Evolutionary conservation across 2,329 filamentous ascomycete species (phyloP).

Genomic region (Talaromyces islandicus): DNA sequence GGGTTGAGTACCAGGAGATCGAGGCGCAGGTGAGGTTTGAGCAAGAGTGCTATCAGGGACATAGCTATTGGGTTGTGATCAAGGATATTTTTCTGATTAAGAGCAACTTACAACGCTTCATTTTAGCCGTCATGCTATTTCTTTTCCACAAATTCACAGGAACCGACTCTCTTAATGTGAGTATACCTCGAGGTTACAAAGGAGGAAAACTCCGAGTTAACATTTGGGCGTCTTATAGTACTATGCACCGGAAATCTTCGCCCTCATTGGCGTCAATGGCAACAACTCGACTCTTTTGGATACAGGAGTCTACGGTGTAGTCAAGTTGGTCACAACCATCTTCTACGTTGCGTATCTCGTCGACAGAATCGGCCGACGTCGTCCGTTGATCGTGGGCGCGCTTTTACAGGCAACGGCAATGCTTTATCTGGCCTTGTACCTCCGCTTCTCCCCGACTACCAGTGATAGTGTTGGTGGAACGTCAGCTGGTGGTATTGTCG

Average conservation of each 20-base stretch:
- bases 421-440: constrained; percentile 28
- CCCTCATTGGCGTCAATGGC: constrained; percentile 31
- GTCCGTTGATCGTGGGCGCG: constrained; percentile 25
- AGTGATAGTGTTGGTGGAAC: constrained; percentile 26
- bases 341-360: constrained; percentile 28
- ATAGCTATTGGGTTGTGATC: constrained; percentile 30
- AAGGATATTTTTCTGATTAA: constrained; percentile 25
- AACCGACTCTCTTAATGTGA: constrained; percentile 32
- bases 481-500: constrained; percentile 35
- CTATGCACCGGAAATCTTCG: constrained; percentile 36
- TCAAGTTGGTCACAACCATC: constrained; percentile 26
- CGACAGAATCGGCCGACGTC: constrained; percentile 26
- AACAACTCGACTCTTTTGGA: constrained; percentile 29
- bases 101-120: constrained; percentile 29
- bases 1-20: constrained; percentile 34
- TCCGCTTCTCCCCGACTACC: constrained; percentile 27
- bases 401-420: constrained; percentile 24
- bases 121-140: constrained; percentile 31
- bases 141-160: constrained; percentile 40
- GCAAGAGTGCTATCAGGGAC: constrained; percentile 19
- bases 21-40: constrained; percentile 29
- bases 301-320: constrained; percentile 32
- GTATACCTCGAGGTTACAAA: background rate
- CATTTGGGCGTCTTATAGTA: constrained; percentile 22
- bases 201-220: background rate